Evolutionary conservation across 805 yeast species (phyloP).

Genomic region (Isabelozyma gotoi): DNA sequence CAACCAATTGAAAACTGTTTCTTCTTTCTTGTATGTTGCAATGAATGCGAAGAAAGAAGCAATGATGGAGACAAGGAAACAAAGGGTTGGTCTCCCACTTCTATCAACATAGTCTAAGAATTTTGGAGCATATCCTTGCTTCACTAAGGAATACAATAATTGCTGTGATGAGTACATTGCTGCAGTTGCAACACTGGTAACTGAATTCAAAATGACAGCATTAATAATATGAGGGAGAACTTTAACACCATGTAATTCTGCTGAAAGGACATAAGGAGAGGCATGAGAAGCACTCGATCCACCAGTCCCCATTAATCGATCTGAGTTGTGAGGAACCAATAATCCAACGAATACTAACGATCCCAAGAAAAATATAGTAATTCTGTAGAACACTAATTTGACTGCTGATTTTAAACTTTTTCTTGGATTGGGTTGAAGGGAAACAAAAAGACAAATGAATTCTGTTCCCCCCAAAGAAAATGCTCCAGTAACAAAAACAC

Average conservation of each 20-base stretch:
- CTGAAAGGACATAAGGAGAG: constrained; percentile 30
- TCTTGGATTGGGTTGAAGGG: constrained; percentile 27
- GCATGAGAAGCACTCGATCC: constrained; percentile 16
- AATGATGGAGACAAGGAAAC: constrained; percentile 22
- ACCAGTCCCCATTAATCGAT: constrained; percentile 22
- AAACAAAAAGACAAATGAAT: constrained; percentile 30
- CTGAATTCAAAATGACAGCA: constrained; percentile 28
- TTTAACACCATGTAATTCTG: constrained; percentile 23
- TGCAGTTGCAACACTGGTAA: constrained; percentile 28
- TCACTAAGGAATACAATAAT: constrained; percentile 24
- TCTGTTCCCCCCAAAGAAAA: constrained; percentile 34
- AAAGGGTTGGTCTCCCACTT: constrained; percentile 26
- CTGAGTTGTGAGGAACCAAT: constrained; percentile 23
- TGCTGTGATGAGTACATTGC: constrained; percentile 29
- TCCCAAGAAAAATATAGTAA: constrained; percentile 27
- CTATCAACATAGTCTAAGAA: constrained; percentile 25
- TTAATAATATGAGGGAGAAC: constrained; percentile 28
- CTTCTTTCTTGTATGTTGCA: constrained; percentile 30
- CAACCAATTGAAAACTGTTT: constrained; percentile 27
- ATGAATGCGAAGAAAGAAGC: constrained; percentile 23
- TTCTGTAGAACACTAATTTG: constrained; percentile 25
- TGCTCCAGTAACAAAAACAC: constrained; percentile 31
- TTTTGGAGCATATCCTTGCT: constrained; percentile 27
- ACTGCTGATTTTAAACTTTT: constrained; percentile 22
- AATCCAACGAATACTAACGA: constrained; percentile 26